Evolutionary conservation across 495 filamentous ascomycete species (phyloP).

Genomic region (Penicillium goetzii): DNA sequence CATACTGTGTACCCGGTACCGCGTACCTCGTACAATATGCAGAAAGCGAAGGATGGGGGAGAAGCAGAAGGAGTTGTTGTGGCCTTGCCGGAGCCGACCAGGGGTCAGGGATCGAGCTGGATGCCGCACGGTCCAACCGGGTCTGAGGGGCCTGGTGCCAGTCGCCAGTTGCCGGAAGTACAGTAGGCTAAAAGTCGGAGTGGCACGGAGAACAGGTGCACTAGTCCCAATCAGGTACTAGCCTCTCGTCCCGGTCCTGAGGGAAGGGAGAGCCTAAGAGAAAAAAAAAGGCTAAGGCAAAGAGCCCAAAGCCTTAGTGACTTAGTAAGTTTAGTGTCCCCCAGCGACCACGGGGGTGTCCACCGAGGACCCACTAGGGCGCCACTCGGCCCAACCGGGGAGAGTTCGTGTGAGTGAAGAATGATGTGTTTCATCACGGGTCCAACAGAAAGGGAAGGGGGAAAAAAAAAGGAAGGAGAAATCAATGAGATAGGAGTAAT

Average conservation of each 20-base stretch:
- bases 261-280: not conserved
- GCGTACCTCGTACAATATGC: not conserved
- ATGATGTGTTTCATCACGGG: conserved; percentile 8
- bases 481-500: no score
- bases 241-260: not conserved
- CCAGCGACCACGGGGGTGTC: conserved; percentile 32
- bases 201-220: conserved; percentile 37
- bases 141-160: conserved; percentile 22
- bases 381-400: conserved; percentile 33
- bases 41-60: conserved; percentile 1
- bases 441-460: no score
- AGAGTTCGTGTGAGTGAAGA: conserved; percentile 16
- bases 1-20: not conserved
- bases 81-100: not conserved
- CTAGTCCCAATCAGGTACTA: conserved; percentile 12
- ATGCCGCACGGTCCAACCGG: conserved; percentile 32
- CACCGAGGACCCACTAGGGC: conserved; percentile 30
- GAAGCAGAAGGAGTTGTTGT: not conserved
- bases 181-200: conserved; percentile 34
- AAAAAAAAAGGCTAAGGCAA: not conserved
- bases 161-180: conserved; percentile 25
- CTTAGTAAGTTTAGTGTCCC: conserved; percentile 22
- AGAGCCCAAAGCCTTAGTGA: conserved; percentile 10
- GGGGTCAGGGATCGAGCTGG: conserved; percentile 24
- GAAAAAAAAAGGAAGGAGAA: no score